Evolutionary conservation across 805 yeast genomes (phyloP), one percentile per base, ranked within the genome.

Genomic region (Lipomyces chichibuensis): DNA sequence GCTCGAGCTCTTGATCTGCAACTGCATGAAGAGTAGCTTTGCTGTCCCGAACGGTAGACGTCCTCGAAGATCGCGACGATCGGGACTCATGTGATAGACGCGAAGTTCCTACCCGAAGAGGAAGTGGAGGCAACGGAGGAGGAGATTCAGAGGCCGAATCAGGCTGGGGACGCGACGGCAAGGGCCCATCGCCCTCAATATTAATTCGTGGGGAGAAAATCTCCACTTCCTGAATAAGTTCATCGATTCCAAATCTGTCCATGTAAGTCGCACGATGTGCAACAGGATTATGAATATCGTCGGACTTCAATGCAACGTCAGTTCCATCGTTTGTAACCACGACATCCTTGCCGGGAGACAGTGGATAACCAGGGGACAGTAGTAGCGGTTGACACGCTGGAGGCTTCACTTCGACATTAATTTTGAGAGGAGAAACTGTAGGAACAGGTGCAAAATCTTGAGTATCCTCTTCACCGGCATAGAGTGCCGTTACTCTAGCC

Each of bases 31-130:
- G 46, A 17, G 69, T 66, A 8, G 60, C 57, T 39, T 63, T 62
- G 61, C 69, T 66, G 32, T 64, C 69, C 2, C 67, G 60, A 8
- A 60, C 59, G 17, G 68, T 65, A 23, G 68, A 65, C 14, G 65
- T n/a, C 14, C 57, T 53, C 2, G 65, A 27, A 39, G 46, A 52
- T 37, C 57, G 27, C 35, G 62, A 59, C 23, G 51, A 17, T 14
- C 49, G 25, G 14, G 62, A 49, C 6, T 8, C n/a, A 11, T 29
- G 37, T 7, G 61, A 39, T n/a, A 52, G 33, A 25, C 39, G 61
- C 25, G 54, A 14, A 20, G 27, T 17, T 43, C 49, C 49, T 8
- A 56, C 46, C 8, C 59, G 59, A 51, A 20, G 27, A 7, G 54
- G 54, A 39, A 58, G 35, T 23, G 27, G 25, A 4, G 54, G 61